Percentiles rank a stretch among this genome's conserved stretches.
Conservation (phyloP, 2,329 filamentous ascomycete genomes). For the Epichloe brachyelytri region DNA sequence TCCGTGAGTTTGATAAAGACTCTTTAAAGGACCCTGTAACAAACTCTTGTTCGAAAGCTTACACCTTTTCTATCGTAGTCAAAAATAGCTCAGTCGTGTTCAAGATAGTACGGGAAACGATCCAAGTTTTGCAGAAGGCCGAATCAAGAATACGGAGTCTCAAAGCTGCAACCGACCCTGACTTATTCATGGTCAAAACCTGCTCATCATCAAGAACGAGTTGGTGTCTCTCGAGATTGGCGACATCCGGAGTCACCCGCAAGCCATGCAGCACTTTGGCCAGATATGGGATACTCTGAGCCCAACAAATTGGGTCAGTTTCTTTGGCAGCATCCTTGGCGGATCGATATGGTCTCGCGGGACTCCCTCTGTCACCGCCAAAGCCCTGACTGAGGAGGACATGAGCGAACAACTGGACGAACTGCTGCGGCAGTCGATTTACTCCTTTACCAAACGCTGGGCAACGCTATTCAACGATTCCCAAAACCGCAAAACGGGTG, state of each 20-base stretch:
- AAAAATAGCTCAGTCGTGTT: constrained; percentile 42
- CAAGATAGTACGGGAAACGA: constrained; percentile 80
- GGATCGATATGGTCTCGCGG: constrained; percentile 36
- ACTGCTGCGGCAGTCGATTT: constrained; percentile 48
- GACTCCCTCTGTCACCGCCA: constrained; percentile 22
- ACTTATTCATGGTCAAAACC: constrained; percentile 92
- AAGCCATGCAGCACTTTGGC: constrained; percentile 45
- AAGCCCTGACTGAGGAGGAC: constrained; percentile 36
- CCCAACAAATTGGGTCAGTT: constrained; percentile 43
- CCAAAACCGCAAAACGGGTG: constrained; percentile 31
- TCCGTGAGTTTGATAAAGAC: constrained; percentile 32
- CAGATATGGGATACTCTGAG: constrained; percentile 53
- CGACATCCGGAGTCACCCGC: constrained; percentile 40
- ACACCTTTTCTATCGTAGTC: constrained; percentile 9
- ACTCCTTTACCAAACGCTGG: constrained; percentile 50
- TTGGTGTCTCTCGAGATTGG: constrained; percentile 92
- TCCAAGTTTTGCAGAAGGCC: constrained; percentile 66
- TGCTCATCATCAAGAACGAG: constrained; percentile 90
- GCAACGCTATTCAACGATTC: constrained; percentile 37
- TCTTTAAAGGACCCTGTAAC: no score
- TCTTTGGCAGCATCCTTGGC: constrained; percentile 45
- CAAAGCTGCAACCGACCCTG: constrained; percentile 51
- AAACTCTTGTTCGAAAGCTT: neutral
- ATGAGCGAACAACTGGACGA: constrained; percentile 54
- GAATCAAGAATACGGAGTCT: constrained; percentile 56